These are phyloP conservation scores for Hygrophorus pudorinus DNA, from an alignment of 768 basidiomycete genomes.

Conservation along the genomic window DNA sequence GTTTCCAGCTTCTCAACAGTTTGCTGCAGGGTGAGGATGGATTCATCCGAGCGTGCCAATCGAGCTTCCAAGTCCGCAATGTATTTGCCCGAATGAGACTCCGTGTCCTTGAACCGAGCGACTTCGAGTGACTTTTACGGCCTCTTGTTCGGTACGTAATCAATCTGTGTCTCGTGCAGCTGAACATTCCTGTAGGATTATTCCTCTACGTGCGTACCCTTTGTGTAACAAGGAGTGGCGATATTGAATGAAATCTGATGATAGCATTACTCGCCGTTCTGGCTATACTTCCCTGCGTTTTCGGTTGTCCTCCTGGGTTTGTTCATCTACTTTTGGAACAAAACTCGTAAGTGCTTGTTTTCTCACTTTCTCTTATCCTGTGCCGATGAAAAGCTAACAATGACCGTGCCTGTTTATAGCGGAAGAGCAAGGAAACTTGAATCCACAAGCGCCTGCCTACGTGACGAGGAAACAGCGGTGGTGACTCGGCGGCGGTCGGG, in stretches of 20 bases:
- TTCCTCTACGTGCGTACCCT: constrained; percentile 38
- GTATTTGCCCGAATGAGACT: constrained; percentile 64
- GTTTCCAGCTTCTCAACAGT: constrained; percentile 69
- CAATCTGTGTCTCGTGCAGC: constrained; percentile 1
- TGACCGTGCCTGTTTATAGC: constrained; percentile 28
- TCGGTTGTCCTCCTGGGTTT: constrained; percentile 61
- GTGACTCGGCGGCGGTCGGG: background rate
- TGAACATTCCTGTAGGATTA: constrained; percentile 23
- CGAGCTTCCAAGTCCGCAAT: constrained; percentile 82
- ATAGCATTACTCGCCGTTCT: constrained; percentile 75
- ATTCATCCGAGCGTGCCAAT: constrained; percentile 70
- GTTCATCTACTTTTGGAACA: constrained; percentile 79
- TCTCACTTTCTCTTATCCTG: background rate
- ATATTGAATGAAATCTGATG: background rate
- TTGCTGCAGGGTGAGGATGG: constrained; percentile 54
- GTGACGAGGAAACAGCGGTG: constrained; percentile 25
- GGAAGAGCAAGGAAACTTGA: constrained; percentile 60
- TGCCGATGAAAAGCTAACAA: background rate
- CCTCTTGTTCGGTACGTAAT: constrained; percentile 54
- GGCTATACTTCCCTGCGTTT: constrained; percentile 83
- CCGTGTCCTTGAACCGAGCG: constrained; percentile 62
- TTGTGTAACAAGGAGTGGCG: background rate
- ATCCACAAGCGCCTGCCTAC: constrained; percentile 53
- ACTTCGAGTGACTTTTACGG: constrained; percentile 90
- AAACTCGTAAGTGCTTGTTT: constrained; percentile 51